Base-by-base conservation (phyloP, 805 yeast species). In the Sugiyamaella lignohabitans region DNA sequence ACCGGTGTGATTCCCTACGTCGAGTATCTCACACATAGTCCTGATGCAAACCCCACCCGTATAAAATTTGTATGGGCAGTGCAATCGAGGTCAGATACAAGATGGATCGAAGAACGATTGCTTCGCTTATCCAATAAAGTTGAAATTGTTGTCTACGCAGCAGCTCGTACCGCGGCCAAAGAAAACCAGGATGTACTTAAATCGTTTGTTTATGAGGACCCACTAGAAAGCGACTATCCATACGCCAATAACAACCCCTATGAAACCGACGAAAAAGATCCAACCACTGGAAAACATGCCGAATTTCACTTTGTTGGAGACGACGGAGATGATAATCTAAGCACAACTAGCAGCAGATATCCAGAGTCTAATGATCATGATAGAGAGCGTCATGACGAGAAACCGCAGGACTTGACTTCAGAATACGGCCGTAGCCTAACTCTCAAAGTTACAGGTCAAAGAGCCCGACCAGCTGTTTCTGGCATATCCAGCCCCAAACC, bases 1-100 rank as follows among this genome's bases (percentile, higher is more conserved):
- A 77, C 86, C 0, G 82, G 79, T 0, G 66, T 76, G 6, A 65
- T 73, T 37, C 67, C 78, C 2, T 70, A 76, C 47, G 76, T 75
- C 6, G 66, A 62, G 41, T 46, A 51, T 45, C 48, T 68, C 51
- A 48, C 49, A 5, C 38, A 44, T 5, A 40, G 38, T 16, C 48
- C 45, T 20, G 43, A 42, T 6, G 16, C 36, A 10, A 45, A 21
- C 5, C 19, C 43, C 5, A 53, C 54, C 18, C 49, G 44, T 17
- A 50, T 64, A 11, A 22, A 47, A 8, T 52, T 64, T 42, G 47
- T 62, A 39, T 65, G 69, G 67, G 54, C 56, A 0, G 58, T 61
- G 2, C 53, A 54, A 16, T 49, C 42, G 19, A 34, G 42, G 11
- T 19, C 37, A 2, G 56, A 53, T 14, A 43, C 48, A 36, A 36